phyloP scores from a whole-genome alignment of 495 filamentous ascomycete genomes.

The Monascus purpureus region DNA sequence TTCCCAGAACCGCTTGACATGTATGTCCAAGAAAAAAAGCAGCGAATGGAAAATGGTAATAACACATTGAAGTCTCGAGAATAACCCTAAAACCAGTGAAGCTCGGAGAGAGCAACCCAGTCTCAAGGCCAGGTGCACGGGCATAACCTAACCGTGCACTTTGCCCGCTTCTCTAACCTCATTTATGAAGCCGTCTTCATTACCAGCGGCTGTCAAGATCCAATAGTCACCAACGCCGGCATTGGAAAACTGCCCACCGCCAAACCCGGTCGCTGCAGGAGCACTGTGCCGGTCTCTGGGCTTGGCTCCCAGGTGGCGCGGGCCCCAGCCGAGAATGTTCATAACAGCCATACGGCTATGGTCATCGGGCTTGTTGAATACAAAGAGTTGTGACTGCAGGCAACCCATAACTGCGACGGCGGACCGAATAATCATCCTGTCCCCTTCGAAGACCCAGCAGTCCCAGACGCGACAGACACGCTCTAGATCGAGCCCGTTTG shows the following conservation, averaged over 20 bases:
- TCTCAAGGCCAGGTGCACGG: too few species aligned
- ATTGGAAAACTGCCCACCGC: conserved; percentile 24
- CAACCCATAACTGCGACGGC: conserved; percentile 56
- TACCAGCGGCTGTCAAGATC: conserved; percentile 30
- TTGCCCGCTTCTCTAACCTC: conserved; percentile 58
- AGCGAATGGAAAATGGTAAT: too few species aligned
- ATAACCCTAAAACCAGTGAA: too few species aligned
- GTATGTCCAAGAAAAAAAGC: too few species aligned
- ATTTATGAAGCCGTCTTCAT: conserved; percentile 57
- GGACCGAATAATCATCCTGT: conserved; percentile 63
- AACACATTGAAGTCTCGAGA: too few species aligned
- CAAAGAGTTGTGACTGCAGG: conserved; percentile 49
- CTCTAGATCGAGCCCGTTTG: conserved; percentile 50
- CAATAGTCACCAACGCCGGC: conserved; percentile 29
- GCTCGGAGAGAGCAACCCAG: too few species aligned
- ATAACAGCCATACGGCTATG: conserved; percentile 20
- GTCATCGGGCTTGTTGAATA: conserved; percentile 33
- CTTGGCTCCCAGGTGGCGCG: conserved; percentile 20
- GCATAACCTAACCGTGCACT: conserved; percentile 23
- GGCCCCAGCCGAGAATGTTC: conserved; percentile 40
- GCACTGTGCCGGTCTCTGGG: conserved; percentile 29
- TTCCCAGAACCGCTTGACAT: too few species aligned
- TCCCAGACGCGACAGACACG: conserved; percentile 76
- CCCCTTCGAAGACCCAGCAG: conserved; percentile 88
- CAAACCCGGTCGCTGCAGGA: conserved; percentile 24